Evolutionary conservation across 306 rosid species (phyloP).

Genomic region (Malus sieversii): DNA sequence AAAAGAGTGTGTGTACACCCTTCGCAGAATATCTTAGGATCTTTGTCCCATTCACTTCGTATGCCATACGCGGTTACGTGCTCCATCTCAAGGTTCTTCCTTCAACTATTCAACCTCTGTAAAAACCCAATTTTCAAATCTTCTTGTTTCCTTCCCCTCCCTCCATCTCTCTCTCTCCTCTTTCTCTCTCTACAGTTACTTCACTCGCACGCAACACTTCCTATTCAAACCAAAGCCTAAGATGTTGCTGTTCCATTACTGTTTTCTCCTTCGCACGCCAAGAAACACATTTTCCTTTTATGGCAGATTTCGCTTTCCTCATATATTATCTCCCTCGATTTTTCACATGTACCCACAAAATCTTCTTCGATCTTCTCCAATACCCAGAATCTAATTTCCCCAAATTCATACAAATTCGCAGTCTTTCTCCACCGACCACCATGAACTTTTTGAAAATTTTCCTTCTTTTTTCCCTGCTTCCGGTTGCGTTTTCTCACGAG

Average conservation of each 20-base stretch:
- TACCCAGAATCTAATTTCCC: background rate
- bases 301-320: background rate
- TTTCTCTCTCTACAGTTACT: background rate
- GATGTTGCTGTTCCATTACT: slow-evolving; percentile 1
- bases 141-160: background rate
- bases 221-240: background rate
- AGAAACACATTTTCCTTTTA: background rate
- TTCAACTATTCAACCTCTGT: background rate
- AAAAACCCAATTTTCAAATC: background rate
- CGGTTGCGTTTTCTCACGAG: slow-evolving; percentile 35
- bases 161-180: background rate
- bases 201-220: slow-evolving; percentile 5
- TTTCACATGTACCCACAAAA: background rate
- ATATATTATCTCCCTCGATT: background rate
- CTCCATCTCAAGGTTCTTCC: background rate
- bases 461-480: slow-evolving; percentile 27
- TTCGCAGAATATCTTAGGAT: background rate
- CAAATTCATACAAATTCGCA: background rate
- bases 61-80: background rate
- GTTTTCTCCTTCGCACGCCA: background rate
- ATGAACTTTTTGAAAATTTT: slow-evolving; percentile 28
- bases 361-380: background rate
- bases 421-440: background rate
- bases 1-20: too few relatives aligned
- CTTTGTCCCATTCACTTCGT: background rate